These are phyloP conservation scores for Rhododendron williamsianum DNA, from an alignment of 148 eudicot genomes.

Conservation along the genomic window DNA sequence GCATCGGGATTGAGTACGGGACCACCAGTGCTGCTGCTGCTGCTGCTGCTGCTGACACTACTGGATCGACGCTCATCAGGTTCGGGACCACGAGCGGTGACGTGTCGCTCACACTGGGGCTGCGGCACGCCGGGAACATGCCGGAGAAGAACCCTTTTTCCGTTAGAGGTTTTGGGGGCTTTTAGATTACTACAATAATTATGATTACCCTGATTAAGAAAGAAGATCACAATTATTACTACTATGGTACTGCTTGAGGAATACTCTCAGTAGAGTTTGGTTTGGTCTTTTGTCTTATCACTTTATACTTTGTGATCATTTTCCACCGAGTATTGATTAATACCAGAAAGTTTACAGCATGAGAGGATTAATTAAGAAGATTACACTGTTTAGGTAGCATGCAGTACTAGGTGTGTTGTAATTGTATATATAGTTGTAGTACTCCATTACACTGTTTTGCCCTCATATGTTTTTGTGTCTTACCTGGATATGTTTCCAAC, in stretches of 20 bases:
- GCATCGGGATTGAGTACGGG: slow-evolving; percentile 11
- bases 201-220: too few relatives aligned
- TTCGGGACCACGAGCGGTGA: slow-evolving; percentile 55
- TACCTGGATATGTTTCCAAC: neutral
- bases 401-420: neutral
- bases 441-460: neutral
- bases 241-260: neutral
- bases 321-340: neutral
- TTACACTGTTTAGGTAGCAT: neutral
- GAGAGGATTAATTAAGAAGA: neutral
- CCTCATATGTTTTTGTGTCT: neutral
- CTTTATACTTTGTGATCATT: neutral
- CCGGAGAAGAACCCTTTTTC: slow-evolving; percentile 45
- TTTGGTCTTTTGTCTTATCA: neutral
- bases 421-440: neutral
- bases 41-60: neutral
- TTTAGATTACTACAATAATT: slow-evolving; percentile 5
- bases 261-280: neutral
- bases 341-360: neutral
- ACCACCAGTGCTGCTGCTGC: slow-evolving; percentile 1
- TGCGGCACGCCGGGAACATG: slow-evolving; percentile 69
- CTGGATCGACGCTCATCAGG: slow-evolving; percentile 45
- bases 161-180: slow-evolving; percentile 45
- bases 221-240: neutral
- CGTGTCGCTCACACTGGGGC: slow-evolving; percentile 80